Percentiles rank a stretch among this genome's conserved stretches.
Evolutionary conservation across 2,329 filamentous ascomycete genomes (phyloP).

Genomic region (Cladosporium sp.): DNA sequence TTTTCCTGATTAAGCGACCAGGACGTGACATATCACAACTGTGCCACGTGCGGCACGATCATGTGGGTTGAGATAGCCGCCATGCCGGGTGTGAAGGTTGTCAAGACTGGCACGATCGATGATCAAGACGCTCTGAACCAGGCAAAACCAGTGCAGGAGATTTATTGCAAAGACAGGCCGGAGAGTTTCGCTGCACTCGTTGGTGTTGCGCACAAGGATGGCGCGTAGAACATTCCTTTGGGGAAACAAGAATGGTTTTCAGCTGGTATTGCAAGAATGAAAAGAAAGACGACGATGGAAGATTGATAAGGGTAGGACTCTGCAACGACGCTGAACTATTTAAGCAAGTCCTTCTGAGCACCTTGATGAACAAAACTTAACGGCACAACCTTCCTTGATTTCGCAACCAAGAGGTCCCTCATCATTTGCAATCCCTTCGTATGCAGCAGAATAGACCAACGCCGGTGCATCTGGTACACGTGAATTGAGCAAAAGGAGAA

Average conservation of each 20-base stretch:
- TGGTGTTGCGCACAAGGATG: constrained; percentile 31
- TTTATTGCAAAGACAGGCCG: constrained; percentile 35
- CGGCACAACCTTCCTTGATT: background rate
- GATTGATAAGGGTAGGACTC: background rate
- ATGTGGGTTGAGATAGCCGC: constrained; percentile 31
- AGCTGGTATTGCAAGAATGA: background rate
- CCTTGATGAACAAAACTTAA: background rate
- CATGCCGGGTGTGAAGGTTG: constrained; percentile 29
- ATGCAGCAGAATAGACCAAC: background rate
- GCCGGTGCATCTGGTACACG: background rate
- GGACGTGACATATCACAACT: constrained; percentile 33
- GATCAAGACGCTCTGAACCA: constrained; percentile 28
- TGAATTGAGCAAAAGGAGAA: background rate
- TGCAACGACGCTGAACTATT: background rate
- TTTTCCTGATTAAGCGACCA: background rate
- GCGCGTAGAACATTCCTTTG: background rate
- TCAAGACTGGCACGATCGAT: constrained; percentile 38
- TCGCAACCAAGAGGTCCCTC: background rate
- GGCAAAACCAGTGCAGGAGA: constrained; percentile 30
- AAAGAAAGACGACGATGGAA: background rate
- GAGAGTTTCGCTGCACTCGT: constrained; percentile 30
- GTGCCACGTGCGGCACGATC: constrained; percentile 33
- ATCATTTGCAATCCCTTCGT: background rate
- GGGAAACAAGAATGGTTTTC: background rate
- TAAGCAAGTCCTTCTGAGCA: background rate